Evolutionary conservation across 148 eudicot genomes (phyloP), one percentile per base, ranked within the genome.

Genomic region (Rhododendron vialii): DNA sequence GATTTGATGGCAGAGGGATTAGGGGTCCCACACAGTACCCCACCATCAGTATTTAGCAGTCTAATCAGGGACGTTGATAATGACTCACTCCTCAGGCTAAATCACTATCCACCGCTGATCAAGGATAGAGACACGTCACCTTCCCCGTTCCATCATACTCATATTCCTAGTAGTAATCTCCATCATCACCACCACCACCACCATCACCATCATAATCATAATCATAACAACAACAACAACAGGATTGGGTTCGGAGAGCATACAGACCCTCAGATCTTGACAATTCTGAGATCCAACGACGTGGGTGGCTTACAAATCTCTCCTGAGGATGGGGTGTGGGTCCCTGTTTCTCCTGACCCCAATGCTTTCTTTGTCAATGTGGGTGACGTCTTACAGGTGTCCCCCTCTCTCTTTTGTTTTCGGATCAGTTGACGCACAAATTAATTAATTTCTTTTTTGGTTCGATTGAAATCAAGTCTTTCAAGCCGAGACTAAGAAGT

Each of bases 31-130:
- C 48, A 76, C 26, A 22, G 6, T 38, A 38, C 67, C 22, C 26
- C 69, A 10, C 74, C 74, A 28, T 83, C 87, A 12, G 78, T 30
- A 6, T 87, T 91, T 82, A 92, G 91, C 84, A 73, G 41, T 47
- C 77, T 92, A 45, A 84, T 92, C 85, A 88, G 85, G 53, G 86
- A 85, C 87, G 87, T 73, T 38, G 84, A 90, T 3, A 87, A 80
- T n/a, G 94, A 92, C 86, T 92, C 94, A 0, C 81, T 89, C 20
- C 80, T 92, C 82, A 90, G 94, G 92, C 86, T 92, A 78, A 92
- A 92, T 88, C 93, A 90, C 88, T 92, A 92, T 84, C 93, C 93
- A 15, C 89, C 90, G 2, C 28, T 88, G 51, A 61, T 74, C 28
- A 55, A 26, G n/a, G 67, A 85, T 77, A 38, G 78, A 17, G 86